A percentile compares a stretch with the other conserved stretches of the same genome.
Evolutionary conservation across 495 filamentous ascomycete species (phyloP).

Genomic region (Neurospora sp.): DNA sequence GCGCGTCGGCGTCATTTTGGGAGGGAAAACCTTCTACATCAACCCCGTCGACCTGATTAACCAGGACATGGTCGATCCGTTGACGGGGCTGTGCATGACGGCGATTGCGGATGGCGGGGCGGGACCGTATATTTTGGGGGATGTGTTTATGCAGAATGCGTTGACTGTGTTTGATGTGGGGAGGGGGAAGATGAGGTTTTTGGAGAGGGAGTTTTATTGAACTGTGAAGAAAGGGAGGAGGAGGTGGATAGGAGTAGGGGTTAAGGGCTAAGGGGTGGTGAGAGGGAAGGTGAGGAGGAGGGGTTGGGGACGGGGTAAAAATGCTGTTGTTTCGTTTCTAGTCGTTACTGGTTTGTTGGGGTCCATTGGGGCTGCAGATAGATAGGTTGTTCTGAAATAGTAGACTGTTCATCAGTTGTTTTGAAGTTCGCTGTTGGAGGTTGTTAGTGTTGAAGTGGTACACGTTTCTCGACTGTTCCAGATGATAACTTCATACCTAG

Average conservation of each 20-base stretch:
- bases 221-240: no score
- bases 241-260: no score
- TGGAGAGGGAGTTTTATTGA: slow-evolving; percentile 21
- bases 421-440: no score
- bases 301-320: no score
- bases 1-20: slow-evolving; percentile 40
- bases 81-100: slow-evolving; percentile 38
- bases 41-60: slow-evolving; percentile 47
- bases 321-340: no score
- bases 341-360: no score
- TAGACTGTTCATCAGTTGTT: background rate
- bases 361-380: background rate
- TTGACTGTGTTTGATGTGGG: slow-evolving; percentile 53
- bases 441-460: no score
- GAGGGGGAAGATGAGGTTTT: slow-evolving; percentile 42
- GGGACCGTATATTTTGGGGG: slow-evolving; percentile 47
- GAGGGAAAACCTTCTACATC: slow-evolving; percentile 38
- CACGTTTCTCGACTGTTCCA: no score
- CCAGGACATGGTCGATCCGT: slow-evolving; percentile 24
- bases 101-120: slow-evolving; percentile 31
- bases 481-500: no score
- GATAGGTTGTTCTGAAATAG: background rate
- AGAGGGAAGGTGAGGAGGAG: no score
- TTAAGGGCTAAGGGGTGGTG: no score
- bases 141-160: slow-evolving; percentile 55